These are phyloP conservation scores for Phaseolus lunatus DNA, from an alignment of 306 rosid species.

Conservation along the genomic window DNA sequence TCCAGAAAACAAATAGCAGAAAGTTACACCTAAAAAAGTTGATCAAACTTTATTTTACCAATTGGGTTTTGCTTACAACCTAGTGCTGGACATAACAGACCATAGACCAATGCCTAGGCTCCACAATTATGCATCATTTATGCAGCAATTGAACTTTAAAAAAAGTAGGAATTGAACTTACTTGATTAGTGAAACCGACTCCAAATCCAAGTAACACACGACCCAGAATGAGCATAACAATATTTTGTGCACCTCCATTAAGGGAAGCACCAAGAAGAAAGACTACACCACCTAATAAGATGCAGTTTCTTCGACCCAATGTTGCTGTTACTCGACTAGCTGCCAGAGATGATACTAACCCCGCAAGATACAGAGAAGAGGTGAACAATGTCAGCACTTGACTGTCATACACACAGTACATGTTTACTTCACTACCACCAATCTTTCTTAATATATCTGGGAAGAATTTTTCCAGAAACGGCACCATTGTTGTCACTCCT, in stretches of 20 bases:
- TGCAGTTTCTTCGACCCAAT: conserved; percentile 58
- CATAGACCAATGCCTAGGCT: too few relatives aligned
- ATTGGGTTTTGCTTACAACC: too few relatives aligned
- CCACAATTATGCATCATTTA: too few relatives aligned
- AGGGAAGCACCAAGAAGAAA: conserved; percentile 65
- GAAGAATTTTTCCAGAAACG: conserved; percentile 70
- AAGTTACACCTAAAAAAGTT: too few relatives aligned
- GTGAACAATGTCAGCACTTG: conserved; percentile 73
- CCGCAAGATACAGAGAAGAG: conserved; percentile 76
- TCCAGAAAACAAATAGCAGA: too few relatives aligned
- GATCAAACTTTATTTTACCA: too few relatives aligned
- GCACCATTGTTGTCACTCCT: conserved; percentile 74
- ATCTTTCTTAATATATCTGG: conserved; percentile 59
- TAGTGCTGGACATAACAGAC: too few relatives aligned
- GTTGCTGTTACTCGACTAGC: conserved; percentile 60
- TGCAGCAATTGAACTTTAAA: too few relatives aligned
- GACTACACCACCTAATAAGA: conserved; percentile 67
- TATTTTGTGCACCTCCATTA: conserved; percentile 69
- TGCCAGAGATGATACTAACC: conserved; percentile 54
- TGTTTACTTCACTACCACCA: conserved; percentile 46
- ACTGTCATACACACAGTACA: conserved; percentile 71
- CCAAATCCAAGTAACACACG: conserved; percentile 79
- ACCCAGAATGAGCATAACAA: conserved; percentile 75
- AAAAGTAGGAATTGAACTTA: conserved; percentile 27
- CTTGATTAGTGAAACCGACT: conserved; percentile 81